Conservation (phyloP, 176 grass and related monocot genomes). For the Rhipidocladum racemiflorum region DNA sequence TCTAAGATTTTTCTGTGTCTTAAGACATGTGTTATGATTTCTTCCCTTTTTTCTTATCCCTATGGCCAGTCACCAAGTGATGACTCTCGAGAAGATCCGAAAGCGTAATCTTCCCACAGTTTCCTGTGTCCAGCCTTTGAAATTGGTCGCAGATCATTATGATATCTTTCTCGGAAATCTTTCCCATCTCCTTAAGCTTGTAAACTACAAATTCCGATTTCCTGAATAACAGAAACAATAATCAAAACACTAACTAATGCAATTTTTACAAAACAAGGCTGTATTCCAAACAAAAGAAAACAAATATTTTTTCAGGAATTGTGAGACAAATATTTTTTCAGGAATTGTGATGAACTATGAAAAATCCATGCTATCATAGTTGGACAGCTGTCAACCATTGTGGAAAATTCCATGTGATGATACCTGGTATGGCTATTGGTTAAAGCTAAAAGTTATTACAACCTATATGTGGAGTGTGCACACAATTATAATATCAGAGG, state of each 20-base stretch:
- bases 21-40: slow-evolving; percentile 18
- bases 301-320: not conserved
- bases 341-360: not conserved
- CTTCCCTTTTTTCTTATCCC: slow-evolving; percentile 45
- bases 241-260: not conserved
- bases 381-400: not conserved
- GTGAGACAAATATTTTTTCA: not conserved
- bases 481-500: not conserved
- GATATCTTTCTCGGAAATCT: slow-evolving; percentile 76
- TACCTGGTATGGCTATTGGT: too few relatives aligned
- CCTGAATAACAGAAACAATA: slow-evolving; percentile 43
- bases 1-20: not conserved
- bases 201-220: slow-evolving; percentile 94
- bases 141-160: slow-evolving; percentile 79
- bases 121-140: slow-evolving; percentile 67
- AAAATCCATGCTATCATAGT: not conserved
- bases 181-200: slow-evolving; percentile 94
- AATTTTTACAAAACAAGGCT: not conserved
- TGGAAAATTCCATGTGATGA: not conserved
- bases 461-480: not conserved
- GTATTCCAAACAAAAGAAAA: not conserved
- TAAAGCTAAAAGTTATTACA: too few relatives aligned
- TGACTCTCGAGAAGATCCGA: slow-evolving; percentile 75
- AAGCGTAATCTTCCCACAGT: slow-evolving; percentile 87
- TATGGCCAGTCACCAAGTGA: slow-evolving; percentile 36